Conservation (phyloP, 148 eudicot species). For the Vaccinium myrtillus region DNA sequence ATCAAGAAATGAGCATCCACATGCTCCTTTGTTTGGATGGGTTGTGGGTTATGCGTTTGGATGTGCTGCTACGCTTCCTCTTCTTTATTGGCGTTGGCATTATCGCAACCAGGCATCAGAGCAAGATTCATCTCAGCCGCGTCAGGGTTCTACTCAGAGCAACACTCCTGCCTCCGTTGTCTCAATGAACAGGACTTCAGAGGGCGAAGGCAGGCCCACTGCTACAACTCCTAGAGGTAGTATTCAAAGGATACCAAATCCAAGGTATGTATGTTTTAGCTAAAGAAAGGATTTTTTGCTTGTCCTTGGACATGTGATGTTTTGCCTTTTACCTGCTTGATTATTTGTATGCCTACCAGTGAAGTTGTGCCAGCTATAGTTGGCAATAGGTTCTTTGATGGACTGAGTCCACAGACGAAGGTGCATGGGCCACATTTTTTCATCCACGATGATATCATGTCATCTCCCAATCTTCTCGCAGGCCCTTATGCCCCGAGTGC, state of each 20-base stretch:
- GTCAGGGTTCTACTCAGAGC: constrained; percentile 49
- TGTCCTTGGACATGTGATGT: not conserved
- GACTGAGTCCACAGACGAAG: not conserved
- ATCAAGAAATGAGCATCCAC: constrained; percentile 73
- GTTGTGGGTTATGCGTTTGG: constrained; percentile 90
- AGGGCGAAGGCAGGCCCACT: constrained; percentile 37
- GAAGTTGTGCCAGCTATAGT: not conserved
- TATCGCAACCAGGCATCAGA: constrained; percentile 69
- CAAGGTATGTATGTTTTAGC: constrained; percentile 44
- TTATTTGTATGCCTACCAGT: not conserved
- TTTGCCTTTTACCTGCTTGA: not conserved
- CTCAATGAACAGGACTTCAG: constrained; percentile 27
- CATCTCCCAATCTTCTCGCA: not conserved
- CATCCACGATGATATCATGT: not conserved
- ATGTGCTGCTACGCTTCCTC: constrained; percentile 88
- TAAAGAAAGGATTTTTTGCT: not conserved
- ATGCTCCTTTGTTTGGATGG: constrained; percentile 77
- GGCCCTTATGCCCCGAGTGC: too few relatives aligned
- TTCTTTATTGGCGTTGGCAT: constrained; percentile 87
- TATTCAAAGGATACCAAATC: constrained; percentile 36
- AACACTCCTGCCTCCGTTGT: constrained; percentile 31
- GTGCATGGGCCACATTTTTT: not conserved
- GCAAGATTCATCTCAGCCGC: constrained; percentile 56
- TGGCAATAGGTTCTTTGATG: not conserved
- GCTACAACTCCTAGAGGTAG: constrained; percentile 42